Evolutionary conservation across 495 filamentous ascomycete species (phyloP), one percentile per base, ranked within the genome.

Genomic region (Podospora bellae-mahoneyi): DNA sequence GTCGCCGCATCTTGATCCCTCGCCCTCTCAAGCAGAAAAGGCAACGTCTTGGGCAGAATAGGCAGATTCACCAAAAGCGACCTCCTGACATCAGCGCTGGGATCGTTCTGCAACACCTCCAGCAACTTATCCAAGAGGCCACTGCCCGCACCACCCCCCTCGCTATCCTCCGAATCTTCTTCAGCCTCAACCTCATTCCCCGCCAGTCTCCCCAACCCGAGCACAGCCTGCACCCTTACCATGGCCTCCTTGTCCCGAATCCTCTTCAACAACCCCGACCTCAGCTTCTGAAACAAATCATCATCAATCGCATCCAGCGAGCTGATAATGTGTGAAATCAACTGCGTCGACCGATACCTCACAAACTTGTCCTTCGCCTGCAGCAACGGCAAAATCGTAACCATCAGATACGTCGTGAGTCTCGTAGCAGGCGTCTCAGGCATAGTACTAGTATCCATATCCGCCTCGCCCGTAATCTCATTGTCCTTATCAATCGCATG

Each of bases 191-290:
- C 84, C 65, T 91, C 88, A 73, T 96, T 93, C 6, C 89, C 91
- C 2, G 92, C 93, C 6, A 98, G 80, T 53, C 93, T 84, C 23
- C 91, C 92, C 19, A 99, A 84, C 5, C 92, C 93, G 67, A 96
- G 83, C 5, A 96, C 94, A n/a, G 95, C 96, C 78, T 99, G 95
- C 13, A 94, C 90, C 48, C 95, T 86, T 15, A 99, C 91, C 72
- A 91, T 90, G 0, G 92, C 83, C 77, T 99, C 95, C 76, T 97
- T 98, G 77, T 99, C 95, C 64, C 91, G 86, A 55, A 98, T 89
- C 30, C 95, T 87, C 78, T 91, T 94, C 55, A 94, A 74, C 23
- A 99, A 82, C 2, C 89, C 90, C 32, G 89, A 81, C 48, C 91
- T 85, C 48, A 97, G 81, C 60, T 90, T 86, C 72, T 93, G 86